phyloP scores from a whole-genome alignment of 129 eudicot species.

The Pittosporum tobira region DNA sequence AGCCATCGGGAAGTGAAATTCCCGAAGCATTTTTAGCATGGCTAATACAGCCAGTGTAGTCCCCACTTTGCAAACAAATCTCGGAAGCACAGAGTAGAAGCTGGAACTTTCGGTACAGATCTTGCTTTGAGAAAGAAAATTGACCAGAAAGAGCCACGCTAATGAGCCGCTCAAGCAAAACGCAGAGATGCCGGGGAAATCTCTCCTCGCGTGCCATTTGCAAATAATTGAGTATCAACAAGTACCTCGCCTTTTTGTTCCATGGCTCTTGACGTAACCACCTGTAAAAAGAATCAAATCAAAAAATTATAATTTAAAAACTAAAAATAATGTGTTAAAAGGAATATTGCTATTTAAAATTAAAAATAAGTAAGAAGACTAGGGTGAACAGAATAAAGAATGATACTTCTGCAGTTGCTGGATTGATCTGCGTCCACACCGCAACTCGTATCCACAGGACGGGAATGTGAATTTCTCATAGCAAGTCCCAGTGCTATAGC shows the following conservation, averaged over 20 bases:
- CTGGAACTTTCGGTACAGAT: slow-evolving; percentile 54
- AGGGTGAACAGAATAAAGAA: slow-evolving; percentile 4
- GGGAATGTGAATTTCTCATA: slow-evolving; percentile 30
- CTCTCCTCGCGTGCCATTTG: slow-evolving; percentile 76
- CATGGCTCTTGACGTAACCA: slow-evolving; percentile 84
- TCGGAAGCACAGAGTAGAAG: slow-evolving; percentile 77
- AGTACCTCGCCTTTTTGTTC: slow-evolving; percentile 61
- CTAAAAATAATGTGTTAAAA: too few relatives aligned
- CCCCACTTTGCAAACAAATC: slow-evolving; percentile 53
- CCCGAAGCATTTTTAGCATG: slow-evolving; percentile 53
- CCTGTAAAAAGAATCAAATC: slow-evolving; percentile 26
- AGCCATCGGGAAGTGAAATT: slow-evolving; percentile 32
- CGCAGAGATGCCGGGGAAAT: slow-evolving; percentile 54
- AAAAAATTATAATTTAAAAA: not conserved
- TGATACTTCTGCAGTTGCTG: slow-evolving; percentile 56
- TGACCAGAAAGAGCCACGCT: slow-evolving; percentile 47
- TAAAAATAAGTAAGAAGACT: slow-evolving; percentile 1
- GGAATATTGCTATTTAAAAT: too few relatives aligned
- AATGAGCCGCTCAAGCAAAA: slow-evolving; percentile 44
- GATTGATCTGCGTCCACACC: slow-evolving; percentile 28
- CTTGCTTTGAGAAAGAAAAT: slow-evolving; percentile 7
- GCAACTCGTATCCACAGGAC: slow-evolving; percentile 41
- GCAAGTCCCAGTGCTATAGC: slow-evolving; percentile 39
- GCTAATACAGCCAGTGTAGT: slow-evolving; percentile 38
- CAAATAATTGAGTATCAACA: slow-evolving; percentile 59